phyloP scores from a whole-genome alignment of 2,329 filamentous ascomycete genomes.

The Fusarium sp. region DNA sequence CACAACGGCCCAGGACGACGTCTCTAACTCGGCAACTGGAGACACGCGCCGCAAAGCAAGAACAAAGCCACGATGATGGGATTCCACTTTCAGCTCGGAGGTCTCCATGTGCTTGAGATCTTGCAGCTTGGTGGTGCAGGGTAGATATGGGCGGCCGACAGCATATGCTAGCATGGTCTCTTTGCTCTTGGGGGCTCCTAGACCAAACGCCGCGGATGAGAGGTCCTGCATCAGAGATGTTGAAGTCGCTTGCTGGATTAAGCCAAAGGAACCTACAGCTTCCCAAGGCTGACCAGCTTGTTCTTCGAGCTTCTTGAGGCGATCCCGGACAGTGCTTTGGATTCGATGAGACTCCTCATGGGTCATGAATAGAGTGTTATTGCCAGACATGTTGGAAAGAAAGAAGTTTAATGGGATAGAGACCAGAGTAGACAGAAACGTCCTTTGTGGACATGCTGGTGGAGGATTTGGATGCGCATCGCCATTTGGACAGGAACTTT shows the following conservation, averaged over 20 bases:
- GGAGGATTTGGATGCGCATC: background rate
- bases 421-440: background rate
- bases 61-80: slow-evolving; percentile 42
- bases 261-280: slow-evolving; percentile 22
- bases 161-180: slow-evolving; percentile 44
- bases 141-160: slow-evolving; percentile 41
- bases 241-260: slow-evolving; percentile 42
- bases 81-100: slow-evolving; percentile 42
- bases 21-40: slow-evolving; percentile 37
- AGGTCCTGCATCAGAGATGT: slow-evolving; percentile 49
- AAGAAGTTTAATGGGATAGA: background rate
- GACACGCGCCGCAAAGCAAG: slow-evolving; percentile 43
- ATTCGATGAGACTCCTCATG: slow-evolving; percentile 45
- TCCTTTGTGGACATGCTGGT: background rate
- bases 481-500: background rate
- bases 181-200: slow-evolving; percentile 15
- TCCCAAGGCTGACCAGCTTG: slow-evolving; percentile 34
- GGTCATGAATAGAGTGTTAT: slow-evolving; percentile 47
- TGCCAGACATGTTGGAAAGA: slow-evolving; percentile 27
- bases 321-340: slow-evolving; percentile 34
- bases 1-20: slow-evolving; percentile 47
- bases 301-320: slow-evolving; percentile 33
- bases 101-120: slow-evolving; percentile 41
- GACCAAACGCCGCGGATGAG: slow-evolving; percentile 29
- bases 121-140: slow-evolving; percentile 29